phyloP scores from a whole-genome alignment of 352 stramenopile genomes.

The Pythium monospermum region DNA sequence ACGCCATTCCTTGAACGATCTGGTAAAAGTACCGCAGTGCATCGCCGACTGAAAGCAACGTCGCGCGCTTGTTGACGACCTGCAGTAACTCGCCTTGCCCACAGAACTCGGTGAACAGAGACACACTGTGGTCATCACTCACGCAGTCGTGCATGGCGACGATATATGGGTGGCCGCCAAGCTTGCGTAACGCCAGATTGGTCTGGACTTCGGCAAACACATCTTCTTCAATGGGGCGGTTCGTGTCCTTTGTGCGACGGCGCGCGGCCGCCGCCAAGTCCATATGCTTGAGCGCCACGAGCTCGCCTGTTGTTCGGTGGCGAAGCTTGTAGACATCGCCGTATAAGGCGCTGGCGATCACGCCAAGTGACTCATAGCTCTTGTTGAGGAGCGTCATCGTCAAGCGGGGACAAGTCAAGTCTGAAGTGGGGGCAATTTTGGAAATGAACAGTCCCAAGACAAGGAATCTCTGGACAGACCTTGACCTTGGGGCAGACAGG shows the following conservation, averaged over 20 bases:
- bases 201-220: slow-evolving; percentile 62
- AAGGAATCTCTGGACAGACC: background rate
- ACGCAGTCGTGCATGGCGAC: slow-evolving; percentile 63
- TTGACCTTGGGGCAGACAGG: background rate
- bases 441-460: no score
- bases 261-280: slow-evolving; percentile 48
- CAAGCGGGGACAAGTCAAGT: slow-evolving; percentile 5
- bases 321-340: slow-evolving; percentile 63
- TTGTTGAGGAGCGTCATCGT: background rate
- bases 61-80: slow-evolving; percentile 52
- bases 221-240: slow-evolving; percentile 58
- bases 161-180: slow-evolving; percentile 68
- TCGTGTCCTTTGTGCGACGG: slow-evolving; percentile 43
- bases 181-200: slow-evolving; percentile 49
- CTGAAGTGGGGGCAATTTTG: slow-evolving; percentile 16
- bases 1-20: slow-evolving; percentile 51
- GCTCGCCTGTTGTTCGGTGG: slow-evolving; percentile 39
- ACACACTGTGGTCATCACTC: slow-evolving; percentile 50
- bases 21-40: slow-evolving; percentile 63
- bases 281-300: slow-evolving; percentile 79
- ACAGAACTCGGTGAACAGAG: slow-evolving; percentile 73
- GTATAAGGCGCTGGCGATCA: slow-evolving; percentile 66
- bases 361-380: slow-evolving; percentile 64
- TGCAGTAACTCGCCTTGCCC: slow-evolving; percentile 59
- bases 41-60: slow-evolving; percentile 24